Conservation (phyloP, 129 eudicot genomes). For the Lonicera japonica region DNA sequence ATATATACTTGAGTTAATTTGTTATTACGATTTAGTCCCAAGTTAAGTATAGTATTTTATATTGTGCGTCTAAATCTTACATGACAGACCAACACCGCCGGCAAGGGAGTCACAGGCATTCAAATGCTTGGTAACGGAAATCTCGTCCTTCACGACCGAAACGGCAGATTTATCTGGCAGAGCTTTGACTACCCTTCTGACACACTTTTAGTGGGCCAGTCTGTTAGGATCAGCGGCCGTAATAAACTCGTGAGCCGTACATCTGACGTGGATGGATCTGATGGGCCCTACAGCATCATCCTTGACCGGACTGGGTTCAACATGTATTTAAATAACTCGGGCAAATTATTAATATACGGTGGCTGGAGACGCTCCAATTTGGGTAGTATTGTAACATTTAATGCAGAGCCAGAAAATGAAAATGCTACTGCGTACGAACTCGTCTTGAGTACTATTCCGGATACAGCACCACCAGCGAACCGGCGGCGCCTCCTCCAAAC, state of each 20-base stretch:
- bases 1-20: too few relatives aligned
- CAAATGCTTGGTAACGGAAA: constrained; percentile 27
- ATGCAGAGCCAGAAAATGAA: background rate
- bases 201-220: constrained; percentile 41
- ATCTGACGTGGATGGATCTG: constrained; percentile 15
- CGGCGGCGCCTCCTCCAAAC: constrained; percentile 2
- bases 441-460: background rate
- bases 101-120: constrained; percentile 40
- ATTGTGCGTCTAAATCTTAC: too few relatives aligned
- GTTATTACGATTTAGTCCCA: too few relatives aligned
- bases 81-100: constrained; percentile 42
- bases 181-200: constrained; percentile 55
- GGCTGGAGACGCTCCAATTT: background rate
- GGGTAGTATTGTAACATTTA: background rate
- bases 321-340: constrained; percentile 24
- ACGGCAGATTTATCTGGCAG: constrained; percentile 48
- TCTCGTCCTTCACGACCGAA: constrained; percentile 35
- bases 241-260: constrained; percentile 37
- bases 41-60: too few relatives aligned
- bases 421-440: background rate
- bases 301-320: constrained; percentile 24
- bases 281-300: constrained; percentile 42
- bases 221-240: constrained; percentile 20
- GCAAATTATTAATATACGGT: background rate
- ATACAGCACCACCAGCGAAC: background rate